Base-by-base conservation (phyloP, 176 grass and related monocot genomes). In the Cocos nucifera region DNA sequence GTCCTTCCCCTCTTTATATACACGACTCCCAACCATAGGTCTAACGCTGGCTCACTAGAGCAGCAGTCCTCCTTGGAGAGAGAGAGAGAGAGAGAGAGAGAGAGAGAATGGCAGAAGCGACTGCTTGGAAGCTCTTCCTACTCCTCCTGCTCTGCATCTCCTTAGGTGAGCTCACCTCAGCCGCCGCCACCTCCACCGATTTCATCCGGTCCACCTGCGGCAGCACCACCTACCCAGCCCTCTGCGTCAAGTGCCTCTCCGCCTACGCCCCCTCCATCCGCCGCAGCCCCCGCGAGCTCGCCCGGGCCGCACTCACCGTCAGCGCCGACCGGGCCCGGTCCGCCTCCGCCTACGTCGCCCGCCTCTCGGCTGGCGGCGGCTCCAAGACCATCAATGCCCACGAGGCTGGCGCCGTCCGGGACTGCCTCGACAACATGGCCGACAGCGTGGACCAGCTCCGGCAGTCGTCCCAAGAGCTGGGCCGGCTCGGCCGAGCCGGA, bases 371-470 rank as follows among this genome's bases (percentile, higher is more conserved):
- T 28, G 60, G 69, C 21, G 50, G 9, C 26, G 10, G 35, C 35
- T 44, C 35, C 35, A 1, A 51, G 39, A 4, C 32, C 16, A 22
- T 7, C 9, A 16, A 17, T 0, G 5, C 22, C 56, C 17, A 21
- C 17, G 22, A 51, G 39, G 39, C 39, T 22, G 83, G 86, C 4
- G 71, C 91, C 3, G 80, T 82, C 63, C 72, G 72, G 1, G 91
- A 96, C 65, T 96, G 91, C 86, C 57, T 96, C 50, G 86, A 96
- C 60, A 87, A 87, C 86, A 77, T 96, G 83, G 83, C 72, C 19
- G 91, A 90, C 74, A 82, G 91, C 74, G 91, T 87, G 63, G 91
- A 78, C 20, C 75, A 77, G 63, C 83, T 96, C 44, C 84, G 84
- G 32, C 66, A 85, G 56, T 87, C 92, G 25, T 78, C 78, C 4